Conservation (phyloP, 2,329 filamentous ascomycete species). For the Karstenula rhodostoma region DNA sequence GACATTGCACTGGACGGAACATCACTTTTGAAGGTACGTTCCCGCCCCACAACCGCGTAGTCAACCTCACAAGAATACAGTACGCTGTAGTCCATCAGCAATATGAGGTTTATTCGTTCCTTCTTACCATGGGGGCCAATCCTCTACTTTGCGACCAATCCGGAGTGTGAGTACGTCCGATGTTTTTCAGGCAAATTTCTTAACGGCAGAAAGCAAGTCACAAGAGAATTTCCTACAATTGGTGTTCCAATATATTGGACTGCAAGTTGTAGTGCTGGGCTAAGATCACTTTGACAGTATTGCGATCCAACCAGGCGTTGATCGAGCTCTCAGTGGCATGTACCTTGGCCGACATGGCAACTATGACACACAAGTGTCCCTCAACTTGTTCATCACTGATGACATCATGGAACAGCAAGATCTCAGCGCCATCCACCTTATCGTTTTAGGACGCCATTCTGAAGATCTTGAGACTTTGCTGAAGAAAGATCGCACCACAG, state of each 20-base stretch:
- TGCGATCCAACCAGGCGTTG: slow-evolving; percentile 17
- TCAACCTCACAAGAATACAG: neutral
- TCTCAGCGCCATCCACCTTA: slow-evolving; percentile 16
- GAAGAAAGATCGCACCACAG: slow-evolving; percentile 7
- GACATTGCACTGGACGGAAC: slow-evolving; percentile 8
- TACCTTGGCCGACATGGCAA: slow-evolving; percentile 9
- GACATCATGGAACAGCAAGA: slow-evolving; percentile 14
- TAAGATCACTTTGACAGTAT: slow-evolving; percentile 5
- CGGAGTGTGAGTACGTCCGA: slow-evolving; percentile 14
- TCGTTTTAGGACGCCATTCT: slow-evolving; percentile 2
- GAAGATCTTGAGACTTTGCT: slow-evolving; percentile 12
- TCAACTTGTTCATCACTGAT: slow-evolving; percentile 10
- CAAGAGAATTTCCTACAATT: neutral
- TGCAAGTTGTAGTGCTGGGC: neutral
- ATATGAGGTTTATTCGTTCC: slow-evolving; percentile 6
- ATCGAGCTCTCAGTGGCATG: slow-evolving; percentile 13
- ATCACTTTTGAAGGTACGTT: slow-evolving; percentile 5
- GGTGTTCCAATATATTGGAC: neutral
- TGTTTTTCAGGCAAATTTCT: neutral
- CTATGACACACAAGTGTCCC: neutral
- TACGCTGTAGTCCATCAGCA: slow-evolving; percentile 18
- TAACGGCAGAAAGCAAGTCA: neutral
- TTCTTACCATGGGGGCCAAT: slow-evolving; percentile 13
- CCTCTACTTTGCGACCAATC: slow-evolving; percentile 15
- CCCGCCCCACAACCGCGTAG: no score